Evolutionary conservation across 306 rosid species (phyloP), one percentile per base, ranked within the genome.

Genomic region (Cucumis cinereus): DNA sequence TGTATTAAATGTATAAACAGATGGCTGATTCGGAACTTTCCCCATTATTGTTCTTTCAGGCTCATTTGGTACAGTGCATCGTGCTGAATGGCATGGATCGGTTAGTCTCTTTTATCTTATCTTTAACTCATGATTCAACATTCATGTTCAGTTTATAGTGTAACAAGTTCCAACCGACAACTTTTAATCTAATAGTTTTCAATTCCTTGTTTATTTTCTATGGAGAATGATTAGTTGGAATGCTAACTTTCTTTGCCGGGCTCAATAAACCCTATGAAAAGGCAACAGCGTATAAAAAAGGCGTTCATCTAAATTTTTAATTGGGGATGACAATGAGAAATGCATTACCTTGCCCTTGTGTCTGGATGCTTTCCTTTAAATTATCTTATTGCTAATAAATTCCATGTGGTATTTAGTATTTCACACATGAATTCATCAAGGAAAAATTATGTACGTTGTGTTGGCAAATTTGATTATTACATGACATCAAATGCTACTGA

Each of bases 51-150:
- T 74, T 24, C 68, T 52, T 85, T 73, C 81, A 94, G 99, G 99
- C 60, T 94, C 99, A 74, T 94, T 94, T 72, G 99, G 99, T 68
- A 94, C 96, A 10, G 99, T 94, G 82, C 94, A 94, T 78, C 96
- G 87, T 57, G 99, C 99, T 76, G 99, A 94, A 84, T 94, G 99
- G 99, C 85, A 94, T 84, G 97, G 99, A 85, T 94, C 96, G 74
- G 99, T 94, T 80, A 86, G 96, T 87, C 35, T 56, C 26, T 11
- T 74, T 33, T 38, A 4, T 61, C 40, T 28, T 17, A 30, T 41
- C n/a, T 43, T 22, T 2, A 23, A 69, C 19, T 38, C 73, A 68
- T 20, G 54, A 68, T 38, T 66, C 8, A 66, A 38, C 73, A 28
- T 66, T 36, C 20, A 8, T 63, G 53, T 66, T 38, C 19, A 66